Conservation (phyloP, 257 asterid genomes). For the Eucommia ulmoides region DNA sequence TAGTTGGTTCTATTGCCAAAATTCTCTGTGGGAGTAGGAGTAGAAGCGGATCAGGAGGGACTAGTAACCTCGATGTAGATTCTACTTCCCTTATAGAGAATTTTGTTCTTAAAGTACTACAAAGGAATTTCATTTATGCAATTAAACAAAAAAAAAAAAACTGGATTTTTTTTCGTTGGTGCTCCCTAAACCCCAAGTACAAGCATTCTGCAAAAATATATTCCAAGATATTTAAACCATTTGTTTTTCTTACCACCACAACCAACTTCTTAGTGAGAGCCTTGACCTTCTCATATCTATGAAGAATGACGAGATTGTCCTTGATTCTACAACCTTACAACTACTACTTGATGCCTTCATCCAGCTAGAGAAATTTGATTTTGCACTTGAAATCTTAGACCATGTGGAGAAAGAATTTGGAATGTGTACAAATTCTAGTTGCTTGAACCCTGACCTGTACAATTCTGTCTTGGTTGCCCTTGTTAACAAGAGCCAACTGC, state of each 20-base stretch:
- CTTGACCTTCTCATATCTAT: conserved; percentile 39
- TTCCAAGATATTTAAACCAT: conserved; percentile 43
- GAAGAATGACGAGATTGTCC: conserved; percentile 40
- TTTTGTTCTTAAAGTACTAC: conserved; percentile 52
- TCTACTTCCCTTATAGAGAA: conserved; percentile 41
- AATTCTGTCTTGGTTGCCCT: conserved; percentile 68
- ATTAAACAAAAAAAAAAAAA: too few relatives aligned
- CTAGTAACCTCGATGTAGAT: conserved; percentile 32
- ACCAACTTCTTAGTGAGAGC: conserved; percentile 35
- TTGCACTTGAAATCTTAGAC: conserved; percentile 53
- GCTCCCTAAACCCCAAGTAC: conserved; percentile 48
- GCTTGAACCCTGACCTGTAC: conserved; percentile 41
- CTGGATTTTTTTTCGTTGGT: conserved; percentile 70
- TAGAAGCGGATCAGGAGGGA: conserved; percentile 56
- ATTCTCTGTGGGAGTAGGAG: too few relatives aligned
- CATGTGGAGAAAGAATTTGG: conserved; percentile 40
- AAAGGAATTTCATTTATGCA: conserved; percentile 43
- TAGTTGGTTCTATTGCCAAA: conserved; percentile 65
- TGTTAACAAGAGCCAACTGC: conserved; percentile 50
- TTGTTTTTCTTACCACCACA: conserved; percentile 20
- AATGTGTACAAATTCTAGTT: conserved; percentile 6
- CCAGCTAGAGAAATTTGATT: conserved; percentile 48
- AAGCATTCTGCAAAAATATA: conserved; percentile 55
- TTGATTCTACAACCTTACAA: conserved; percentile 51
- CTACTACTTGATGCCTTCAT: conserved; percentile 61